Base-by-base conservation (phyloP, 768 basidiomycete genomes). In the Leccinum broughii region DNA sequence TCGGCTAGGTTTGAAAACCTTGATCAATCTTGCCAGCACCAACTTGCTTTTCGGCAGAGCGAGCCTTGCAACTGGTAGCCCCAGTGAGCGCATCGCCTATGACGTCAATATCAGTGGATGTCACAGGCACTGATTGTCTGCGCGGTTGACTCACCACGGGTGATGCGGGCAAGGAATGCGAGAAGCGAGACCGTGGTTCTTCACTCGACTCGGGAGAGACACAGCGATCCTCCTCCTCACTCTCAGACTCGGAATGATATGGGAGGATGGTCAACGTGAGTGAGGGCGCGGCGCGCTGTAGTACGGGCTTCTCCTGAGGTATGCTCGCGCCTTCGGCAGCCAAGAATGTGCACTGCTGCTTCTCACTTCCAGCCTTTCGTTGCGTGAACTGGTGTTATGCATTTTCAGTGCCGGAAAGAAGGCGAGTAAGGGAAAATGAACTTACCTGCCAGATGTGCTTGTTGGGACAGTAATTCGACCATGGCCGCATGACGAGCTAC, bases 161-260 rank as follows among this genome's bases (percentile, higher is more conserved):
- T 4, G 63, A 63, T 9, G 63, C 6, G 1, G 68, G 35, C 28
- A 24, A 41, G 3, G 68, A 69, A 46, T 59, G 53, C 41, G 68
- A 69, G 34, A 69, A 69, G 7, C 68, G 66, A 30, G 68, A 69
- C 7, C 60, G 61, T 35, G 68, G 68, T 24, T 68, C 63, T 26
- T 65, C 65, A 14, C 51, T 60, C 1, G 62, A 70, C 4, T 50
- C 58, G 13, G 30, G 3, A 2, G 62, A 56, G 35, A 22, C 14
- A 37, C 22, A 35, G 15, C 20, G 24, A 6, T 7, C 3, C 1
- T 44, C 57, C 4, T 30, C 52, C 15, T 37, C 57, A 32, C 14
- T 26, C 22, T 51, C 53, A 48, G 26, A 30, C 22, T 51, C 53
- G 41, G 26, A 30, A 46, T 20, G 2, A 6, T 10, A 4, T 11